Conservation (phyloP, 306 rosid species). For the Malus sieversii region DNA sequence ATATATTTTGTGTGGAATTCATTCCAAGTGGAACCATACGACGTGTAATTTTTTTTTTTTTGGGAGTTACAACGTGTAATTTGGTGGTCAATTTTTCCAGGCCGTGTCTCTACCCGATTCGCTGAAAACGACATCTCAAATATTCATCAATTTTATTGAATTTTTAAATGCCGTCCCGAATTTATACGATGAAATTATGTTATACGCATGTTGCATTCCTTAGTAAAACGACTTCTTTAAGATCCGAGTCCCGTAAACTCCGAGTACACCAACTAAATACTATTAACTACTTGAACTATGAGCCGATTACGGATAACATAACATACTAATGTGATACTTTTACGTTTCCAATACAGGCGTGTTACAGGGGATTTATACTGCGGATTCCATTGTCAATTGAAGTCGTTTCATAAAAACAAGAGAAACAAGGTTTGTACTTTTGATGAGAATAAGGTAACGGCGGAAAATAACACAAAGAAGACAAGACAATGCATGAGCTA, state of each 20-base stretch:
- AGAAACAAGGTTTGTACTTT: not conserved
- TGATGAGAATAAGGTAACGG: not conserved
- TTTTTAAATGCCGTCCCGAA: not conserved
- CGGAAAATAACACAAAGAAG: not conserved
- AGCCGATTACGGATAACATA: not conserved
- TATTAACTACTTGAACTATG: not conserved
- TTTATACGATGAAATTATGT: no score
- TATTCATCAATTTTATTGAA: not conserved
- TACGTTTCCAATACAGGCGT: no score
- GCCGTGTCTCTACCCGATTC: no score
- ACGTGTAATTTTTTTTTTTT: not conserved
- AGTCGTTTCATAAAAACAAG: not conserved
- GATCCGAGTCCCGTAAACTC: not conserved
- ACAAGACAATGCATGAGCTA: not conserved
- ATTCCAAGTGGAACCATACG: not conserved
- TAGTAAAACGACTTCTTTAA: no score
- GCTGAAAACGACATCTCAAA: no score
- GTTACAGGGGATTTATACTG: not conserved
- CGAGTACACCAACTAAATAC: not conserved
- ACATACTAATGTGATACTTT: no score
- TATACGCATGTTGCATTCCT: no score
- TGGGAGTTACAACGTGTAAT: no score
- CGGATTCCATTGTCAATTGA: not conserved
- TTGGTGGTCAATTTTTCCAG: no score
- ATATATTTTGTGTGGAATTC: not conserved